These are phyloP conservation scores for Sophora flavescens DNA, from an alignment of 306 rosid genomes.

Conservation along the genomic window DNA sequence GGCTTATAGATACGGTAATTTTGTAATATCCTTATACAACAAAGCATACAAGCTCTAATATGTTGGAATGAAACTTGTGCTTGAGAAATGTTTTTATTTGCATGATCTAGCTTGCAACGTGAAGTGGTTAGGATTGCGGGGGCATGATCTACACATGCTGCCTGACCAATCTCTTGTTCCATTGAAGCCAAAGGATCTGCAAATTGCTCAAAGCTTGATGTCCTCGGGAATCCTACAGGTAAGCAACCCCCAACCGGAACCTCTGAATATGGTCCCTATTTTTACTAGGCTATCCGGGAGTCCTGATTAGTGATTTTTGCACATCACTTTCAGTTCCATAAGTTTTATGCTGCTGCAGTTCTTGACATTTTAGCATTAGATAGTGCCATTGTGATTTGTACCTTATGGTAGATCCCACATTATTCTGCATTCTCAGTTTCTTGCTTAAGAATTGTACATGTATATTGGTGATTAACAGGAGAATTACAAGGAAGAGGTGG, in stretches of 20 bases:
- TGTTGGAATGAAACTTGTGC: conserved; percentile 17
- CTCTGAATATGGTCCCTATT: conserved; percentile 1
- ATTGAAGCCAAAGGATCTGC: conserved; percentile 74
- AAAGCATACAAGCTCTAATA: conserved; percentile 1
- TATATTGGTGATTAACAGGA: conserved; percentile 60
- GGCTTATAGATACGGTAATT: conserved; percentile 84
- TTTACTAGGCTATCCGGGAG: conserved; percentile 20
- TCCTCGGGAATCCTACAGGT: conserved; percentile 82
- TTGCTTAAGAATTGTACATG: conserved; percentile 19
- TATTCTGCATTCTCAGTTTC: conserved; percentile 23
- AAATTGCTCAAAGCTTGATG: conserved; percentile 83
- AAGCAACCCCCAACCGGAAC: conserved; percentile 21
- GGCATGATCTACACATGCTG: conserved; percentile 67
- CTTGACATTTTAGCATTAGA: conserved; percentile 22
- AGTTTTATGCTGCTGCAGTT: conserved; percentile 18
- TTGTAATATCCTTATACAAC: conserved; percentile 16
- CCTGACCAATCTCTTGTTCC: conserved; percentile 72
- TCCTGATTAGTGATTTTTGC: conserved; percentile 14
- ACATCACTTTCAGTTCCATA: conserved; percentile 11
- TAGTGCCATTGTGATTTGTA: conserved; percentile 25
- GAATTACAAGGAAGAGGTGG: conserved; percentile 75
- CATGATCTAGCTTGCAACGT: conserved; percentile 79
- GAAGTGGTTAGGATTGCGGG: conserved; percentile 86
- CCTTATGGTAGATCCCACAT: conserved; percentile 19
- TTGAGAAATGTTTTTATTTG: conserved; percentile 9